These are phyloP conservation scores for Rhizopogon vinicolor DNA, from an alignment of 768 basidiomycete genomes.

Conservation along the genomic window DNA sequence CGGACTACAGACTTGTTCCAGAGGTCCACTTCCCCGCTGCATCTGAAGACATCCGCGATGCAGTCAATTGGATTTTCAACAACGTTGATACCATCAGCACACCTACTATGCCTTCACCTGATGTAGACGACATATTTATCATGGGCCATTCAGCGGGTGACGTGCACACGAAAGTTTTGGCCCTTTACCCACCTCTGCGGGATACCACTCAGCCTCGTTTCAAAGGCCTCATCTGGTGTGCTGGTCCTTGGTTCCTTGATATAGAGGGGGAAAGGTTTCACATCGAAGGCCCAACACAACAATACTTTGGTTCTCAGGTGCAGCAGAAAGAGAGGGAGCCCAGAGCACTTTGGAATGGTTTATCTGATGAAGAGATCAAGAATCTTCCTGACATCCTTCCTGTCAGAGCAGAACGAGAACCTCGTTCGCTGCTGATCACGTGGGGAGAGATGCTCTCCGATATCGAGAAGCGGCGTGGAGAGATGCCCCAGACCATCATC, in stretches of 20 bases:
- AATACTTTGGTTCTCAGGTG: conserved; percentile 35
- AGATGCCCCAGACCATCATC: conserved; percentile 30
- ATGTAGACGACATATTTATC: conserved; percentile 40
- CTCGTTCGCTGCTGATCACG: conserved; percentile 35
- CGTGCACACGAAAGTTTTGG: conserved; percentile 40
- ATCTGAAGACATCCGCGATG: conserved; percentile 56
- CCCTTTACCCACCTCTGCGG: conserved; percentile 35
- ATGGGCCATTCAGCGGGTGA: conserved; percentile 65
- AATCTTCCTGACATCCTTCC: conserved; percentile 44
- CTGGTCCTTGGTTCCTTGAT: conserved; percentile 39
- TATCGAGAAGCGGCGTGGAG: conserved; percentile 32
- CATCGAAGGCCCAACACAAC: conserved; percentile 17
- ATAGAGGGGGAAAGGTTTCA: conserved; percentile 21
- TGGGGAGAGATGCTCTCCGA: conserved; percentile 34
- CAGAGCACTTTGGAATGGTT: conserved; percentile 32
- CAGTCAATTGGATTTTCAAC: conserved; percentile 47
- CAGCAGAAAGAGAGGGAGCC: conserved; percentile 38
- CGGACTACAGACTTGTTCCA: conserved; percentile 66
- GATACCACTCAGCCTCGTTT: conserved; percentile 24
- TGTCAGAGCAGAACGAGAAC: conserved; percentile 51
- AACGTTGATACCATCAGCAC: conserved; percentile 23
- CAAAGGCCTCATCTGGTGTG: conserved; percentile 41
- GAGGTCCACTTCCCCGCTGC: conserved; percentile 50
- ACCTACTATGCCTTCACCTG: conserved; percentile 24
- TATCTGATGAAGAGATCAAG: conserved; percentile 30